A percentile compares a stretch with the other conserved stretches of the same genome.
Evolutionary conservation across 805 yeast genomes (phyloP).

Genomic region (Tetrapisispora namnaoensis): DNA sequence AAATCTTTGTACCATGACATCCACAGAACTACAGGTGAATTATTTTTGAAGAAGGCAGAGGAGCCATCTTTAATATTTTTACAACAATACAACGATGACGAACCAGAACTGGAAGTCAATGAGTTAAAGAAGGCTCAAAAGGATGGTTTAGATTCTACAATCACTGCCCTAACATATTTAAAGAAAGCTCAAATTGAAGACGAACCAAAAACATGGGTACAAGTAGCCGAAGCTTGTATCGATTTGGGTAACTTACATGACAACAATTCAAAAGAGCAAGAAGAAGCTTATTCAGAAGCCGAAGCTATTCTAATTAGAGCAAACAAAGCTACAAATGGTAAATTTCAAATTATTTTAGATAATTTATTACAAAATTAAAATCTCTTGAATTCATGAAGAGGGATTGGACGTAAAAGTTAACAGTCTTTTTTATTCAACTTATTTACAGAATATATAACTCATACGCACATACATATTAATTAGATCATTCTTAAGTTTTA

Average conservation of each 20-base stretch:
- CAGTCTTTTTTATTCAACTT: not conserved
- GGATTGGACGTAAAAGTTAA: not conserved
- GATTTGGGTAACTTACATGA: conserved; percentile 67
- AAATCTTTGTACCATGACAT: conserved; percentile 32
- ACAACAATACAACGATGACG: conserved; percentile 44
- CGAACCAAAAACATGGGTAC: conserved; percentile 74
- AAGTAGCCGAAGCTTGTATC: conserved; percentile 77
- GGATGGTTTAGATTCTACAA: conserved; percentile 39
- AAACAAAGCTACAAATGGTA: conserved; percentile 71
- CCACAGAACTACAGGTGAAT: conserved; percentile 48
- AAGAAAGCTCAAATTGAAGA: conserved; percentile 53
- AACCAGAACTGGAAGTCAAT: conserved; percentile 9
- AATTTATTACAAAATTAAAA: conserved; percentile 32
- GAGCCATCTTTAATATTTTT: conserved; percentile 45
- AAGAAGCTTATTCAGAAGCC: conserved; percentile 55
- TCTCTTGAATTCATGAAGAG: not conserved
- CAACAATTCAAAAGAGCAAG: conserved; percentile 58
- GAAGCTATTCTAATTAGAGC: conserved; percentile 60
- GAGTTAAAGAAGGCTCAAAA: conserved; percentile 36
- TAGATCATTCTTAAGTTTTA: too few relatives aligned
- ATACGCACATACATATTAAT: too few relatives aligned
- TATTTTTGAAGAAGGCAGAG: conserved; percentile 57
- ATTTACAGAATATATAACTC: too few relatives aligned
- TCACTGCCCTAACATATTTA: conserved; percentile 48
- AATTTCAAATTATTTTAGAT: conserved; percentile 53